Evolutionary conservation across 306 rosid species (phyloP).

Genomic region (Mucuna pruriens): DNA sequence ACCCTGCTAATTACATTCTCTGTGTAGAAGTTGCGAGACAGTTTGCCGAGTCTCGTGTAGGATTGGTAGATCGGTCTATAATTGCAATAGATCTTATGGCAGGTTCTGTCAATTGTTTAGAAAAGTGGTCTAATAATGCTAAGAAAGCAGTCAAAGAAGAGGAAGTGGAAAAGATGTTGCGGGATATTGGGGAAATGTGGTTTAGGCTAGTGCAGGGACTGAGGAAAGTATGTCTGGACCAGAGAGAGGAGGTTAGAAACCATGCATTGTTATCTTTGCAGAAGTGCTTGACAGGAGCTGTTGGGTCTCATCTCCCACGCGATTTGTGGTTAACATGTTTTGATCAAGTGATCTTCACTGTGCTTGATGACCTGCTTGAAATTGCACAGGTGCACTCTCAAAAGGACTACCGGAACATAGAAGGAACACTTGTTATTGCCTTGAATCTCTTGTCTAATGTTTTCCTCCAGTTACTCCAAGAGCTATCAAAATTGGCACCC

Average conservation of each 20-base stretch:
- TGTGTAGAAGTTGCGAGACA: slow-evolving; percentile 80
- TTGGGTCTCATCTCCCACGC: slow-evolving; percentile 53
- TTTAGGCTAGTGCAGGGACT: slow-evolving; percentile 77
- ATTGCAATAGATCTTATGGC: slow-evolving; percentile 78
- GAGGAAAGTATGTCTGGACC: slow-evolving; percentile 86
- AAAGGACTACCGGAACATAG: slow-evolving; percentile 75
- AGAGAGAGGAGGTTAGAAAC: slow-evolving; percentile 85
- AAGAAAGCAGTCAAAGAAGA: slow-evolving; percentile 62
- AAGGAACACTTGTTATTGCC: slow-evolving; percentile 76
- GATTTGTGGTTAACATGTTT: slow-evolving; percentile 76
- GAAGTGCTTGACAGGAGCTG: slow-evolving; percentile 71
- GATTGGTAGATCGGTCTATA: slow-evolving; percentile 76
- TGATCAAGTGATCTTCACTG: slow-evolving; percentile 73
- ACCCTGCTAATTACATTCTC: slow-evolving; percentile 73
- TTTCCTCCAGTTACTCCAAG: slow-evolving; percentile 68
- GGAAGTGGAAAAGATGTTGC: slow-evolving; percentile 64
- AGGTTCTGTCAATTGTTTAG: slow-evolving; percentile 70
- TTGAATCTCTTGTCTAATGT: slow-evolving; percentile 73
- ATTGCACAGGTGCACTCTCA: slow-evolving; percentile 66
- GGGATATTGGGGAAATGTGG: slow-evolving; percentile 93
- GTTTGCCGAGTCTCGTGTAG: slow-evolving; percentile 88
- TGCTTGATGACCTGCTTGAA: slow-evolving; percentile 80
- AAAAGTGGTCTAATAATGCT: slow-evolving; percentile 66
- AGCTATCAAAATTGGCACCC: slow-evolving; percentile 57
- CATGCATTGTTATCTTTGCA: slow-evolving; percentile 70